Percentiles rank a stretch among this genome's conserved stretches.
Evolutionary conservation across 2,329 filamentous ascomycete species (phyloP).

Genomic region (Alternaria burnsii): DNA sequence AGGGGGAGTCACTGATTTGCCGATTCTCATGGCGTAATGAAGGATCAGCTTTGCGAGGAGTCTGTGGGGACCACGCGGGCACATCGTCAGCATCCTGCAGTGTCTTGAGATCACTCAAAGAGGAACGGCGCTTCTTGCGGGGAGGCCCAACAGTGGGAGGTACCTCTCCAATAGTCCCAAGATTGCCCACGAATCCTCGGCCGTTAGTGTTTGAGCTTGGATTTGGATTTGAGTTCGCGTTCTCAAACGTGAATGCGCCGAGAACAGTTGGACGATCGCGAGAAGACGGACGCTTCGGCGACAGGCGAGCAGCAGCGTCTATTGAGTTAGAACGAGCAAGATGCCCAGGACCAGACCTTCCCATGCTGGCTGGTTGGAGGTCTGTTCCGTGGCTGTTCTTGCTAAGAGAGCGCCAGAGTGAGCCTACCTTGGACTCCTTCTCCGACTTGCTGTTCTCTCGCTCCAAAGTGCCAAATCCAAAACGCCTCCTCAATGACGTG

Average conservation of each 20-base stretch:
- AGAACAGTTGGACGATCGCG: slow-evolving; percentile 63
- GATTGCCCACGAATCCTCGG: slow-evolving; percentile 36
- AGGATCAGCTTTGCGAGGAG: slow-evolving; percentile 43
- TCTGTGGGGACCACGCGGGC: slow-evolving; percentile 51
- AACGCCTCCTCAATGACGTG: slow-evolving; percentile 84
- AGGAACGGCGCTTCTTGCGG: slow-evolving; percentile 84
- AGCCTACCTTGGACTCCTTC: slow-evolving; percentile 73
- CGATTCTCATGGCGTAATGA: slow-evolving; percentile 29
- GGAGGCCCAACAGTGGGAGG: slow-evolving; percentile 48
- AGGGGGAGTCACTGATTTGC: slow-evolving; percentile 41
- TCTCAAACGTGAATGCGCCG: slow-evolving; percentile 59
- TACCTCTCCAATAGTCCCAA: slow-evolving; percentile 63
- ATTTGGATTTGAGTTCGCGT: slow-evolving; percentile 27
- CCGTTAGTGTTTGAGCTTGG: slow-evolving; percentile 46
- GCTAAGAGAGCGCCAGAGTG: slow-evolving; percentile 87
- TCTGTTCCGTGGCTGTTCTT: slow-evolving; percentile 66
- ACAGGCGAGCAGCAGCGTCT: slow-evolving; percentile 69
- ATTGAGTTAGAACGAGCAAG: slow-evolving; percentile 79
- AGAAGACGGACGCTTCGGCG: slow-evolving; percentile 62
- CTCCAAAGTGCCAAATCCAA: slow-evolving; percentile 79
- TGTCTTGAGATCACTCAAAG: slow-evolving; percentile 82
- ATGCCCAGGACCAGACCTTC: slow-evolving; percentile 63
- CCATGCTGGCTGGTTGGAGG: slow-evolving; percentile 67
- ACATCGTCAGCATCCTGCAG: slow-evolving; percentile 66
- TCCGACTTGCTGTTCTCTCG: slow-evolving; percentile 81